Percentiles rank a stretch among this genome's conserved stretches.
These are phyloP conservation scores for Sporothrix curviconia DNA, from an alignment of 2,329 filamentous ascomycete species.

Conservation along the genomic window DNA sequence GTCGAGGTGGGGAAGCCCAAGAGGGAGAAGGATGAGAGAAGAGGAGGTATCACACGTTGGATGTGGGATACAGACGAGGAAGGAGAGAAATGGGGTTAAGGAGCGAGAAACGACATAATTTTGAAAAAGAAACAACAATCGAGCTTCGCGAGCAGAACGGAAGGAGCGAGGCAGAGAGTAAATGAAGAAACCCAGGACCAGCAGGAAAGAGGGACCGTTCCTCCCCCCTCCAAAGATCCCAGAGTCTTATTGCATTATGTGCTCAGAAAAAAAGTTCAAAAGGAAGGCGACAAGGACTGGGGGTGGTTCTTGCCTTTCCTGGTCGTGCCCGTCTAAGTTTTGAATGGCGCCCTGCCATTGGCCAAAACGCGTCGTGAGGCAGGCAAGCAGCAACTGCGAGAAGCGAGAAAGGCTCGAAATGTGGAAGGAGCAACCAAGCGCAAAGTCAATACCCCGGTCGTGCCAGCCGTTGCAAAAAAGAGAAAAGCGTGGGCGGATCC, in stretches of 20 bases:
- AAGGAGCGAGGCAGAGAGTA: slow-evolving; percentile 7
- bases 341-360: slow-evolving; percentile 3
- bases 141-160: not conserved
- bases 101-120: not conserved
- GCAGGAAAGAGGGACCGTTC: slow-evolving; percentile 2
- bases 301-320: not conserved
- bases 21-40: not conserved
- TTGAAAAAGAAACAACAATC: not conserved
- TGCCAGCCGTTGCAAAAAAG: not conserved
- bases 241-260: not conserved
- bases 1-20: not conserved
- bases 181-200: not conserved
- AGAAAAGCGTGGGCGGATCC: not conserved
- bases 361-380: slow-evolving; percentile 14
- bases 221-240: too few species aligned
- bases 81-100: not conserved
- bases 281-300: not conserved
- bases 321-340: slow-evolving; percentile 8
- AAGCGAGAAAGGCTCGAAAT: too few species aligned
- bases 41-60: not conserved
- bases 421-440: not conserved
- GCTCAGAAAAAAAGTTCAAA: not conserved
- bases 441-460: not conserved
- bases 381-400: too few species aligned
- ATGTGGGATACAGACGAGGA: not conserved